phyloP scores from a whole-genome alignment of 2,329 filamentous ascomycete genomes.

The Sporothrix schenckii region DNA sequence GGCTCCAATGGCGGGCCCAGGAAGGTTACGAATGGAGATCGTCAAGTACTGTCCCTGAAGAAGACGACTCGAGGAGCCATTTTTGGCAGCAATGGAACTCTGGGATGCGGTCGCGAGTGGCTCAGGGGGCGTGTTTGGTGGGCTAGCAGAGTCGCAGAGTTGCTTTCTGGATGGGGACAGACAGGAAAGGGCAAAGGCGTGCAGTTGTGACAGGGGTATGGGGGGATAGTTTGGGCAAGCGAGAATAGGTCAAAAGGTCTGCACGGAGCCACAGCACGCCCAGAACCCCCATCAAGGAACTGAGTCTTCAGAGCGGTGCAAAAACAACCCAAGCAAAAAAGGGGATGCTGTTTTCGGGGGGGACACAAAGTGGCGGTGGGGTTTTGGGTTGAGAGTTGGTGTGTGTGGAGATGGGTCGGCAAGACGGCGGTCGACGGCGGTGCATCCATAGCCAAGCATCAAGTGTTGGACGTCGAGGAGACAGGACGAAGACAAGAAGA shows the following conservation, averaged over 20 bases:
- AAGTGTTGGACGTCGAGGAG: neutral
- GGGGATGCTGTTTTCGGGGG: neutral
- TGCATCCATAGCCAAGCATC: slow-evolving; percentile 1
- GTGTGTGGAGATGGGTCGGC: slow-evolving; percentile 27
- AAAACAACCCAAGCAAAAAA: neutral
- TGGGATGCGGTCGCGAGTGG: neutral
- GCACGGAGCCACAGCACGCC: slow-evolving; percentile 33
- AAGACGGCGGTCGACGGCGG: slow-evolving; percentile 4
- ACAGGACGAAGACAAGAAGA: neutral
- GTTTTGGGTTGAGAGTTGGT: neutral
- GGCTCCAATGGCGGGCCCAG: slow-evolving; percentile 37
- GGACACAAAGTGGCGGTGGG: neutral
- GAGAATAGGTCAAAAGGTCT: slow-evolving; percentile 36
- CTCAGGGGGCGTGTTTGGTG: neutral
- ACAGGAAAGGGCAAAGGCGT: neutral
- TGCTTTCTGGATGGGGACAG: slow-evolving; percentile 22
- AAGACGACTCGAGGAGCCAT: slow-evolving; percentile 2
- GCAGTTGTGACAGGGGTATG: slow-evolving; percentile 5
- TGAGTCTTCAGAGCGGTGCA: neutral
- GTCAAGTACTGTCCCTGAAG: slow-evolving; percentile 22
- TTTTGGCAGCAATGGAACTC: slow-evolving; percentile 28
- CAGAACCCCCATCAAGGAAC: slow-evolving; percentile 1
- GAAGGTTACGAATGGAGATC: slow-evolving; percentile 29
- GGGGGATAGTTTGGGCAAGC: neutral
- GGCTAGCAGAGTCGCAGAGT: slow-evolving; percentile 22